Evolutionary conservation across 2,329 filamentous ascomycete genomes (phyloP).

Genomic region (Rhexocercosporidium sp.): DNA sequence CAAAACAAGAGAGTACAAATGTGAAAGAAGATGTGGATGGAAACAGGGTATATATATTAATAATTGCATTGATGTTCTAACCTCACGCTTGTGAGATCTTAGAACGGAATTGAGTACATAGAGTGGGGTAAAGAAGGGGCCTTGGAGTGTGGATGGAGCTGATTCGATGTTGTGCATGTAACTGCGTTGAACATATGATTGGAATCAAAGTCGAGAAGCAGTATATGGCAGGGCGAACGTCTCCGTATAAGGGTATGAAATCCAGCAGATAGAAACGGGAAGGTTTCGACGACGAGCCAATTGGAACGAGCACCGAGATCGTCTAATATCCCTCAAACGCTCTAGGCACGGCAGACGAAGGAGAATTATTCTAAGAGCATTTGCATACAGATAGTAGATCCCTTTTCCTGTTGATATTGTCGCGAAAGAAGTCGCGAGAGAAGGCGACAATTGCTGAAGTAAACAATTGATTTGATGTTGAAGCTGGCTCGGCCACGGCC

Average conservation of each 20-base stretch:
- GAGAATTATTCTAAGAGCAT: no score
- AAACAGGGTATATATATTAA: not conserved
- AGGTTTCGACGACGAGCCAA: conserved; percentile 8
- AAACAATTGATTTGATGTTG: not conserved
- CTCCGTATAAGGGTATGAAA: not conserved
- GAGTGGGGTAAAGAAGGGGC: conserved; percentile 2
- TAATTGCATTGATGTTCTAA: not conserved
- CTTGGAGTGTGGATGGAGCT: no score
- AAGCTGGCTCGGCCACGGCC: not conserved
- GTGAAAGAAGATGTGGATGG: not conserved
- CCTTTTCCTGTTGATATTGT: not conserved
- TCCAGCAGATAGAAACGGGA: not conserved
- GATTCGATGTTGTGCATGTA: no score
- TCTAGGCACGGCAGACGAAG: no score
- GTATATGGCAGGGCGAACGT: not conserved
- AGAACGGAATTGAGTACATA: not conserved
- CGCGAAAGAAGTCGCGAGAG: not conserved
- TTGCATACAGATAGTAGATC: not conserved
- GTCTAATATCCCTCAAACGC: no score
- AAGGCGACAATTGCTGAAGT: not conserved
- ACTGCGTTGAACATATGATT: no score
- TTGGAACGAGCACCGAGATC: no score
- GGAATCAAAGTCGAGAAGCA: not conserved
- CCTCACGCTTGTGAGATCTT: not conserved
- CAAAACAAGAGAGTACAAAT: not conserved